phyloP scores from a whole-genome alignment of 208 protist genomes.

The Porcisia hertigi region DNA sequence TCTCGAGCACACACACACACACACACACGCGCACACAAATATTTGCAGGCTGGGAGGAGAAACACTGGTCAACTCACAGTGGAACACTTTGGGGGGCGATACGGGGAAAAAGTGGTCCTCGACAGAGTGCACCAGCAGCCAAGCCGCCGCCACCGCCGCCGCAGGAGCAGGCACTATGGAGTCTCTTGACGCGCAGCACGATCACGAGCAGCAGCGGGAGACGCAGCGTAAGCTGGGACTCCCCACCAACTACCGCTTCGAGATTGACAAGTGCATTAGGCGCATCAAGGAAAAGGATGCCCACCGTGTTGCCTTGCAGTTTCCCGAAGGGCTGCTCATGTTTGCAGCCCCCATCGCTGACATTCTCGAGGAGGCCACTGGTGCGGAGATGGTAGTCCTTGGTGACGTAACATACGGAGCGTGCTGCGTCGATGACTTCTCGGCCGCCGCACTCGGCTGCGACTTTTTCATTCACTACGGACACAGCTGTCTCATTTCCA shows the following conservation, averaged over 20 bases:
- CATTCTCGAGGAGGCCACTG: constrained; percentile 93
- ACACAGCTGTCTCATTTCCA: constrained; percentile 97
- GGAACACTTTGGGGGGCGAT: neutral
- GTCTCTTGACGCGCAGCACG: constrained; percentile 10
- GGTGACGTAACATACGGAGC: constrained; percentile 99
- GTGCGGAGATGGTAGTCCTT: constrained; percentile 95
- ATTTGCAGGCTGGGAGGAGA: neutral
- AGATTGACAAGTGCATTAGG: constrained; percentile 98
- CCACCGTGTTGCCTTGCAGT: constrained; percentile 96
- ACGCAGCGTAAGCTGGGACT: constrained; percentile 57
- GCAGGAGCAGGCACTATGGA: constrained; percentile 10
- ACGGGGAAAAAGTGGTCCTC: neutral
- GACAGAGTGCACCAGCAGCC: neutral
- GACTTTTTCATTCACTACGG: constrained; percentile 99
- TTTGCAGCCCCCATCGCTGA: constrained; percentile 97
- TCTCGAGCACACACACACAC: neutral
- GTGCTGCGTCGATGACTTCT: constrained; percentile 99
- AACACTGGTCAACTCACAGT: neutral
- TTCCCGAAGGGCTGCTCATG: constrained; percentile 98
- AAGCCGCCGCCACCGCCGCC: neutral
- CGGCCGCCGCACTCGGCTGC: constrained; percentile 93
- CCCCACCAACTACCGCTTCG: constrained; percentile 98
- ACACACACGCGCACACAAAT: neutral
- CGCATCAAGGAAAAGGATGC: constrained; percentile 89
- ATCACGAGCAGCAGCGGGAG: constrained; percentile 31